Percentiles rank a stretch among this genome's conserved stretches.
phyloP scores from a whole-genome alignment of 140 eudicot genomes.

The Stevia rebaudiana region DNA sequence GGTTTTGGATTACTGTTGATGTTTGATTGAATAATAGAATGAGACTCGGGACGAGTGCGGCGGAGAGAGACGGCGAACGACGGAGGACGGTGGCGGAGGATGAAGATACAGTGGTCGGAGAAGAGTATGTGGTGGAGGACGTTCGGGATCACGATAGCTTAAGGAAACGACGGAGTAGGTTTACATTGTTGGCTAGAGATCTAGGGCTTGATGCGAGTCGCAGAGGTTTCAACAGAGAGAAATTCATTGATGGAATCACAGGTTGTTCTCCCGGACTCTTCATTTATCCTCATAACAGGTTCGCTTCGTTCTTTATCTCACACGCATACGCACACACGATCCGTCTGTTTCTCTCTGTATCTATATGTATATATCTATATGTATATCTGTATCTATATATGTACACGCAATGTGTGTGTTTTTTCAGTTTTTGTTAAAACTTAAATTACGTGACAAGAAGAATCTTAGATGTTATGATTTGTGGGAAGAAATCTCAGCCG shows the following conservation, averaged over 20 bases:
- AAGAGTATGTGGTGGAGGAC: conserved; percentile 64
- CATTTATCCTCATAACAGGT: conserved; percentile 74
- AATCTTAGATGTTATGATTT: not conserved
- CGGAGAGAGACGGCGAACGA: conserved; percentile 1
- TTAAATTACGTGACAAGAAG: conserved; percentile 15
- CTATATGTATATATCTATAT: not conserved
- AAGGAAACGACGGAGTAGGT: conserved; percentile 42
- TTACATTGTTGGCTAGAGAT: conserved; percentile 47
- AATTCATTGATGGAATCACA: conserved; percentile 43
- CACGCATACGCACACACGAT: not conserved
- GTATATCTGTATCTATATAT: not conserved
- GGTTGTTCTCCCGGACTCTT: conserved; percentile 46
- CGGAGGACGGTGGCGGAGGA: conserved; percentile 19
- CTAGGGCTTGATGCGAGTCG: conserved; percentile 35
- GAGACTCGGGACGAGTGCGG: conserved; percentile 14
- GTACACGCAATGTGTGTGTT: not conserved
- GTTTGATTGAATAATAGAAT: conserved; percentile 4
- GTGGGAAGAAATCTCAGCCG: not conserved
- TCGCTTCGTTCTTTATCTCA: not conserved
- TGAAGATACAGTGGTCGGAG: conserved; percentile 24
- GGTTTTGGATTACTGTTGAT: not conserved
- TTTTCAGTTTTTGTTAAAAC: no score
- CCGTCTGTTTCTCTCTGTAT: not conserved
- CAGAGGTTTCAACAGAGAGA: conserved; percentile 38
- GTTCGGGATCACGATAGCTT: conserved; percentile 34